Conservation (phyloP, 148 eudicot genomes). For the Fallopia convolvulus region DNA sequence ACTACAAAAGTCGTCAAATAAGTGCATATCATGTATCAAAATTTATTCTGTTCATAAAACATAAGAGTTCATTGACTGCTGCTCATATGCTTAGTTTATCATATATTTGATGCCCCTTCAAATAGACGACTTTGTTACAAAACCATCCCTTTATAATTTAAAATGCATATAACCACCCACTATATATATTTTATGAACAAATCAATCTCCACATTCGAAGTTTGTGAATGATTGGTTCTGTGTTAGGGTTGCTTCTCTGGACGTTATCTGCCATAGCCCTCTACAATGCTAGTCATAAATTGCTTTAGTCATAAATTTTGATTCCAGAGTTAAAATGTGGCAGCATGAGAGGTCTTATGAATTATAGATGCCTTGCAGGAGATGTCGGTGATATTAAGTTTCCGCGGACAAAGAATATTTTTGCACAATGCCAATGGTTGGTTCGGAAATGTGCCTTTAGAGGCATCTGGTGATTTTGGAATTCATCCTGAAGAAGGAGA, state of each 20-base stretch:
- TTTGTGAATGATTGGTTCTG: neutral
- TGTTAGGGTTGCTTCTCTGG: neutral
- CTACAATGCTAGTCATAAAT: neutral
- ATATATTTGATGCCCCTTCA: neutral
- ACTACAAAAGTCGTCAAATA: no score
- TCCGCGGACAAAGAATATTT: conserved; percentile 92
- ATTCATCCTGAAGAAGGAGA: conserved; percentile 97
- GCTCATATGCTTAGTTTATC: neutral
- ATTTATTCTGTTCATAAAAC: no score
- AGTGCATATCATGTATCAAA: no score
- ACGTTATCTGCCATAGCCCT: neutral
- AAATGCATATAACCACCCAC: neutral
- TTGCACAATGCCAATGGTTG: conserved; percentile 92
- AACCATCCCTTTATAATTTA: neutral
- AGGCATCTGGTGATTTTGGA: conserved; percentile 99
- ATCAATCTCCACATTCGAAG: neutral
- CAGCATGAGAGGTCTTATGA: neutral
- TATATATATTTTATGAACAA: neutral
- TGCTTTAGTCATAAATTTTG: neutral
- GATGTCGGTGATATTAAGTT: conserved; percentile 69
- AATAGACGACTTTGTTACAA: neutral
- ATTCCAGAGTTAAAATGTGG: neutral
- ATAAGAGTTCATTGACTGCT: neutral
- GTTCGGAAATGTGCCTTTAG: conserved; percentile 90
- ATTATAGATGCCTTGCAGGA: conserved; percentile 40